Conservation (phyloP, 306 rosid species). For the Carpinus viminea region DNA sequence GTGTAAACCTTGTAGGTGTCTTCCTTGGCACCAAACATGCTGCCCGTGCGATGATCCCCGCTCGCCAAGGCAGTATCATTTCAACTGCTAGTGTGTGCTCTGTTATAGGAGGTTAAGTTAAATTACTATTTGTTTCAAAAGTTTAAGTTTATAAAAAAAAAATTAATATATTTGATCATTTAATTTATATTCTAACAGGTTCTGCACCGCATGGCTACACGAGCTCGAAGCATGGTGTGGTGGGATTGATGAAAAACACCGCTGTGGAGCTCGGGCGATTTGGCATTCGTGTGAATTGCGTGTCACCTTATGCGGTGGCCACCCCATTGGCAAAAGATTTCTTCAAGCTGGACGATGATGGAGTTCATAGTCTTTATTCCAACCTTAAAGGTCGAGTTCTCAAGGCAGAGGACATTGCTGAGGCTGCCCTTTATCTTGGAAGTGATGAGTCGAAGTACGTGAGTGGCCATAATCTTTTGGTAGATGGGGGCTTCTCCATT, state of each 20-base stretch:
- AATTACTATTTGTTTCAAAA: no score
- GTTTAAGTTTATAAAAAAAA: no score
- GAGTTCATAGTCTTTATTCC: slow-evolving; percentile 10
- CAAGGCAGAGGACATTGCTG: slow-evolving; percentile 39
- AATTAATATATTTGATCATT: no score
- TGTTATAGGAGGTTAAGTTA: slow-evolving; percentile 12
- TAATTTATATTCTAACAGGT: no score
- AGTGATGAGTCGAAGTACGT: slow-evolving; percentile 55
- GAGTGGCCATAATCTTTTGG: slow-evolving; percentile 46
- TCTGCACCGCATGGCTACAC: slow-evolving; percentile 38
- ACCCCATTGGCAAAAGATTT: slow-evolving; percentile 34
- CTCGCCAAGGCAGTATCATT: slow-evolving; percentile 38
- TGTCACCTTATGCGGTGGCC: slow-evolving; percentile 39
- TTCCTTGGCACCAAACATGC: slow-evolving; percentile 58
- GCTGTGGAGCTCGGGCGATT: slow-evolving; percentile 50
- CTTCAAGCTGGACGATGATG: slow-evolving; percentile 30
- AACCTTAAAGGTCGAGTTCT: slow-evolving; percentile 33
- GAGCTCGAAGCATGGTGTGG: slow-evolving; percentile 44
- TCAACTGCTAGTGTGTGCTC: slow-evolving; percentile 35
- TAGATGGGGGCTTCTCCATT: slow-evolving; percentile 50
- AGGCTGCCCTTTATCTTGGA: slow-evolving; percentile 57
- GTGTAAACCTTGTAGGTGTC: slow-evolving; percentile 35
- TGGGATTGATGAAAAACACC: slow-evolving; percentile 40
- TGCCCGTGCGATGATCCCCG: slow-evolving; percentile 44
- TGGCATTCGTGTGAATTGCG: slow-evolving; percentile 55